A percentile compares a stretch with the other conserved stretches of the same genome.
These are phyloP conservation scores for Fomitopsis betulina DNA, from an alignment of 1,284 basidiomycete genomes.

Conservation along the genomic window DNA sequence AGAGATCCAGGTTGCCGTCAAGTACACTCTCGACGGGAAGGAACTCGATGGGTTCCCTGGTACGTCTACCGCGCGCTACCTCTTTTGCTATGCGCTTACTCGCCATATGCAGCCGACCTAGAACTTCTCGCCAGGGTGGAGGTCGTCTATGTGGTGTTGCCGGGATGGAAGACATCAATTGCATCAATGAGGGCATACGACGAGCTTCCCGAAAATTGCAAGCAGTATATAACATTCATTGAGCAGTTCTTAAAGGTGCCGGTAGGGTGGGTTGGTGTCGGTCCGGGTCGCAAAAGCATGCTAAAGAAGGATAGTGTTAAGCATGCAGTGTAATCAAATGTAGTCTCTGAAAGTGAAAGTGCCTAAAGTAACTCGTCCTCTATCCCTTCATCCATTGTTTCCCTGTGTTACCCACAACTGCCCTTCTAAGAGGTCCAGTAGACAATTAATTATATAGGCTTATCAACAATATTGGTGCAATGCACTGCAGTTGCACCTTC, in stretches of 20 bases:
- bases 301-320: slow-evolving; percentile 31
- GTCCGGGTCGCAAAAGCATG: slow-evolving; percentile 83
- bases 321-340: not conserved
- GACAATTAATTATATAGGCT: too few relatives aligned
- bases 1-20: slow-evolving; percentile 88
- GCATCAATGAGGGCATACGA: slow-evolving; percentile 62
- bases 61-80: slow-evolving; percentile 28
- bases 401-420: too few relatives aligned
- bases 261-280: slow-evolving; percentile 90
- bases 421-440: too few relatives aligned
- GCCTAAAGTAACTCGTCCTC: too few relatives aligned
- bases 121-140: slow-evolving; percentile 79
- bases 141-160: slow-evolving; percentile 87
- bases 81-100: not conserved
- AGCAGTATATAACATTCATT: slow-evolving; percentile 86
- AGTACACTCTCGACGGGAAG: slow-evolving; percentile 77
- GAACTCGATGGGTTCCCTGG: slow-evolving; percentile 88
- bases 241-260: slow-evolving; percentile 79
- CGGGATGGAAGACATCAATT: slow-evolving; percentile 91
- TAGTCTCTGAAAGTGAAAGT: not conserved
- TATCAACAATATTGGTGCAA: too few relatives aligned
- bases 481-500: too few relatives aligned
- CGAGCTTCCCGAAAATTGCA: slow-evolving; percentile 84
- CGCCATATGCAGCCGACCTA: slow-evolving; percentile 64
- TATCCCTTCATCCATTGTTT: too few relatives aligned